Base-by-base conservation (phyloP, 2,329 filamentous ascomycete genomes). In the Ophiostoma piceae region DNA sequence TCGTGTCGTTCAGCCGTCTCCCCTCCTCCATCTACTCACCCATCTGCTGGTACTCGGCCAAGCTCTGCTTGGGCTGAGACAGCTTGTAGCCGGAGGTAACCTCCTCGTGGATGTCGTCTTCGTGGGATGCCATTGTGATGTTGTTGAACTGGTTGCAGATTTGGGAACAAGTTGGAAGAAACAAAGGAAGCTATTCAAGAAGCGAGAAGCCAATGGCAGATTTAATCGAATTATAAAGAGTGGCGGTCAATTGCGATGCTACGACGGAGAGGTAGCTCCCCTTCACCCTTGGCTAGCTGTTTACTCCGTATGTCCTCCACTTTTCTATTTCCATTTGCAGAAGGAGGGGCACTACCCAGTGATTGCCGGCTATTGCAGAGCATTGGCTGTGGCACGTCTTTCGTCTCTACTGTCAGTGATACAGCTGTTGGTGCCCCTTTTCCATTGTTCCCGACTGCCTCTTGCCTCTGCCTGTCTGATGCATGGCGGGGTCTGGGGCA, bases 31-130 rank as follows among this genome's bases (percentile, higher is more conserved):
- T 29, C 26, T 84, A 96, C 73, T 39, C 68, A 74, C 93, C 95
- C 82, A 99, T 90, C 80, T 97, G 85, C 78, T 94, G 87, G 82
- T 97, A 97, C 81, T 97, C 92, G 74, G 94, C 92, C 78, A 99
- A 86, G 76, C 92, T 96, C 87, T 98, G 97, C 90, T 97, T 97
- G 73, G 86, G 86, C 87, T 97, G 92, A 75, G 92, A 94, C 78
- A 97, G 91, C 88, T 96, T 97, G 90, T 97, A 98, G 79, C 94
- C 94, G 82, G 94, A 90, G 74, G 94, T 97, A 83, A 90, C 87
- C 83, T 43, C 65, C 39, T 95, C 91, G 80, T 91, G 84, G 75
- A 94, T 88, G 77, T 98, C 94, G 73, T 97, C 92, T 14, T 73
- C 71, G 54, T 89, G 84, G 76, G 88, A 85, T 75, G 88, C 84